These are phyloP conservation scores for Scheffersomyces cryptocercus DNA, from an alignment of 1,139 yeast species.

Conservation along the genomic window DNA sequence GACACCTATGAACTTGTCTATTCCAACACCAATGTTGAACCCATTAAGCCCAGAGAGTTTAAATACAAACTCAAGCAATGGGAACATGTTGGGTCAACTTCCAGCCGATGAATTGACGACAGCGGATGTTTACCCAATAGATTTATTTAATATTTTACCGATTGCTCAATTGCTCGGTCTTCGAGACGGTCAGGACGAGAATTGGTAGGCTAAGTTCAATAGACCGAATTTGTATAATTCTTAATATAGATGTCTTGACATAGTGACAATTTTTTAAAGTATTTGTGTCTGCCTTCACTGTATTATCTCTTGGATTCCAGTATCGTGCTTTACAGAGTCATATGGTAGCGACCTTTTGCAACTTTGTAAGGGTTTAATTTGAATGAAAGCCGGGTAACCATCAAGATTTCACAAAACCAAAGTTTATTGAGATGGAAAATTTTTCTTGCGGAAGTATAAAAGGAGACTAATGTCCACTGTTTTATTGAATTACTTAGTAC, in stretches of 20 bases:
- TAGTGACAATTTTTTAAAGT: no score
- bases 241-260: no score
- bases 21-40: slow-evolving; percentile 1
- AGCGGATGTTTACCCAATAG: slow-evolving; percentile 2
- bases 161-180: slow-evolving; percentile 13
- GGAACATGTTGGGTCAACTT: not conserved
- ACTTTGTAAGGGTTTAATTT: no score
- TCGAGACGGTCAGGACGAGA: slow-evolving; percentile 3
- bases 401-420: no score
- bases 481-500: not conserved
- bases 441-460: not conserved
- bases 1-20: not conserved
- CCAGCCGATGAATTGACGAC: not conserved
- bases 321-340: no score
- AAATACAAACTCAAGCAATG: slow-evolving; percentile 1
- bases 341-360: no score
- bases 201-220: slow-evolving; percentile 2
- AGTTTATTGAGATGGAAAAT: not conserved
- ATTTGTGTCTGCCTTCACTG: no score
- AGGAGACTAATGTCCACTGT: not conserved
- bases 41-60: slow-evolving; percentile 7
- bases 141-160: slow-evolving; percentile 9
- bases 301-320: no score
- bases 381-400: not conserved
- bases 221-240: no score